These are phyloP conservation scores for Trichoderma gamsii DNA, from an alignment of 495 filamentous ascomycete species.

Conservation along the genomic window DNA sequence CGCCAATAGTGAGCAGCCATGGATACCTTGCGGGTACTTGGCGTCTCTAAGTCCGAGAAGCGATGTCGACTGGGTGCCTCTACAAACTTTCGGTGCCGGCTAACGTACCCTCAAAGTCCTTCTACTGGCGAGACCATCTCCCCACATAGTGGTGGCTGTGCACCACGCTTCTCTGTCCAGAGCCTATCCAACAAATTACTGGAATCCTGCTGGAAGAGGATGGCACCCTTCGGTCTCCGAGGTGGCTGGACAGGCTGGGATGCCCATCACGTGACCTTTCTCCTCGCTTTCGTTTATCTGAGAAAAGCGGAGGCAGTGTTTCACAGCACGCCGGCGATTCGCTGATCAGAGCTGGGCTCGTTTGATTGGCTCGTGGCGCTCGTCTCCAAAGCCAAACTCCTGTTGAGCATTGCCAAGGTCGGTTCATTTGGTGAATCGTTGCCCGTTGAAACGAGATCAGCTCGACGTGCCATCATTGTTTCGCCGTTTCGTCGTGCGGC, in stretches of 20 bases:
- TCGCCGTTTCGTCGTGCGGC: background rate
- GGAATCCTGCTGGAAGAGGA: conserved; percentile 5
- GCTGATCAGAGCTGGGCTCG: background rate
- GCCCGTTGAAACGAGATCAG: background rate
- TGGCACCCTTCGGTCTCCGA: conserved; percentile 8
- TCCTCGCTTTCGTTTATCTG: background rate
- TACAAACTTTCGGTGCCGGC: background rate
- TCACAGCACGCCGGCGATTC: background rate
- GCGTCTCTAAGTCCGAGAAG: background rate
- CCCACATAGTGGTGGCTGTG: conserved; percentile 8
- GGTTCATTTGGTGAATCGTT: background rate
- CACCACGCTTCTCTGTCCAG: background rate
- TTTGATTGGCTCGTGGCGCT: background rate
- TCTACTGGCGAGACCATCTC: conserved; percentile 4
- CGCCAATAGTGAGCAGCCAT: background rate
- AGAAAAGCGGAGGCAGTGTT: conserved; percentile 5
- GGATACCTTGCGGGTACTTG: background rate
- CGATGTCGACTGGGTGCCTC: background rate
- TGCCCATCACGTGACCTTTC: background rate
- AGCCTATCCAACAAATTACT: background rate
- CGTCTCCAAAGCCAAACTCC: background rate
- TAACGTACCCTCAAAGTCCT: background rate
- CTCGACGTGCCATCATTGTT: background rate
- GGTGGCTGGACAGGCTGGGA: background rate
- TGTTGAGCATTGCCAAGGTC: conserved; percentile 3